Base-by-base conservation (phyloP, 768 basidiomycete genomes). In the Lactifluus volemus region DNA sequence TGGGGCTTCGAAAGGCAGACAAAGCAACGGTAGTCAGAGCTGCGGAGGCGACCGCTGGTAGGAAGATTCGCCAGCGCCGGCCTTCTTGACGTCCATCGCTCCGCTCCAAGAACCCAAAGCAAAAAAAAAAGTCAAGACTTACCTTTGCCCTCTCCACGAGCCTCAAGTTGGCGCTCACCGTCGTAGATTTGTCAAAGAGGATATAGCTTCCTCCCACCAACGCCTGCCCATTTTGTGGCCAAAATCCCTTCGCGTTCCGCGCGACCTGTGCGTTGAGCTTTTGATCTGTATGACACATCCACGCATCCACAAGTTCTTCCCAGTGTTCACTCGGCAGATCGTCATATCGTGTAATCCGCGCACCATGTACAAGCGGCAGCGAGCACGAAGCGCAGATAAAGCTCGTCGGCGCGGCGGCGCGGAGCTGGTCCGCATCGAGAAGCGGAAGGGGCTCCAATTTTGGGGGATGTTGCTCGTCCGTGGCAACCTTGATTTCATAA, bases 201-300 rank as follows among this genome's bases (percentile, higher is more conserved):
- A 98, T 72, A 70, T 96, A 97, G 67, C 90, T 91, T 17, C 92
- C 91, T 1, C 93, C 96, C 25, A 98, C 91, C 41, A 98, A 78
- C 1, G 86, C 90, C 65, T 90, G 81, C 1, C 82, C 81, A 15
- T 70, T 68, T 4, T 76, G 73, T 1, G 96, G 95, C 88, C 89
- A 92, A 71, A 98, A 88, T 17, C 88, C 89, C 61, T 79, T 73
- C 67, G 75, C 76, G 72, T 74, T 76, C 64, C 80, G 80, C 63
- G 81, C 77, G 3, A 92, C 80, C 14, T 84, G 81, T 38, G 85
- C 84, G 63, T 88, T 82, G 52, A 98, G 76, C 47, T 82, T 84
- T 75, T 96, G 93, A 68, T 97, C 93, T 9, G 84, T 72, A 72
- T 98, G 96, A 68, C 96, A 98, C 89, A 98, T 93, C 96, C 96